Evolutionary conservation across 108 stramenopile genomes (phyloP).

Genomic region (Discostella pseudostelligera): DNA sequence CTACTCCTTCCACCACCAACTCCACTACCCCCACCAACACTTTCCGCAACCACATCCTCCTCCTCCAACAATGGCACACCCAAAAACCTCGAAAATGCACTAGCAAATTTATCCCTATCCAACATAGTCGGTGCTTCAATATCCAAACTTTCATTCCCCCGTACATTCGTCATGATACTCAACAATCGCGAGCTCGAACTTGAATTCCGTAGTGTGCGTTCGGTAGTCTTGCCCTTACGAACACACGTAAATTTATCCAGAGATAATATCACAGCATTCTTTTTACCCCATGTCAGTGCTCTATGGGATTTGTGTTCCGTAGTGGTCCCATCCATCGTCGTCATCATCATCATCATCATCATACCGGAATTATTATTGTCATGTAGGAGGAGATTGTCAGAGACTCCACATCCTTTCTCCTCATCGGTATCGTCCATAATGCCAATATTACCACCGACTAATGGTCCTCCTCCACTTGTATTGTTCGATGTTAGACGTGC

Average conservation of each 20-base stretch:
- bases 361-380: background rate
- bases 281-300: slow-evolving; percentile 84
- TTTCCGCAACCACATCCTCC: slow-evolving; percentile 4
- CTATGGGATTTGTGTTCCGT: slow-evolving; percentile 3
- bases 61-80: slow-evolving; percentile 62
- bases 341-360: slow-evolving; percentile 13
- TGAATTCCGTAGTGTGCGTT: slow-evolving; percentile 64
- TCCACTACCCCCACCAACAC: background rate
- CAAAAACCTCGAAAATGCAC: slow-evolving; percentile 78
- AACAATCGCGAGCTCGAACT: slow-evolving; percentile 55
- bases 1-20: slow-evolving; percentile 12
- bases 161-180: slow-evolving; percentile 60
- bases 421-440: slow-evolving; percentile 1
- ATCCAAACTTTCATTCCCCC: slow-evolving; percentile 56
- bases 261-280: slow-evolving; percentile 70
- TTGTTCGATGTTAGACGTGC: no score
- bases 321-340: background rate
- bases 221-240: slow-evolving; percentile 81
- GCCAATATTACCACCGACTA: background rate
- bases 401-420: background rate
- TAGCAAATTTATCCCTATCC: slow-evolving; percentile 88
- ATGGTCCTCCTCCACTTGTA: no score
- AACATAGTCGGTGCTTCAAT: slow-evolving; percentile 84
- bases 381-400: background rate
- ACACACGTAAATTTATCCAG: slow-evolving; percentile 65